Conservation (phyloP, 768 basidiomycete genomes). For the Asterophora parasitica region DNA sequence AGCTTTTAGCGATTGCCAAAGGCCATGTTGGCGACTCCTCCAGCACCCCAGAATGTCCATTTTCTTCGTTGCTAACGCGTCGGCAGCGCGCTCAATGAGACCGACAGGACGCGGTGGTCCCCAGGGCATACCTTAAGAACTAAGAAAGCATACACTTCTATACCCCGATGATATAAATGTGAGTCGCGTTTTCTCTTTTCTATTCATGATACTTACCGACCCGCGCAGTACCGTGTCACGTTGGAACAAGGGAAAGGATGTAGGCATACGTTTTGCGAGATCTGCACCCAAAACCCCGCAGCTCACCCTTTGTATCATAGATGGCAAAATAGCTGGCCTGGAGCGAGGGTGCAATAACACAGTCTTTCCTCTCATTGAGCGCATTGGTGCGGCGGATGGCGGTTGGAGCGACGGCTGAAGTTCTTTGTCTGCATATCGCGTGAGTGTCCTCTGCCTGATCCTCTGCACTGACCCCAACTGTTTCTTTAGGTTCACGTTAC, state of each 20-base stretch:
- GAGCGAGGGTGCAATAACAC: conserved; percentile 38
- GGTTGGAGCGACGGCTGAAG: conserved; percentile 41
- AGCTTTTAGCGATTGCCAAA: conserved; percentile 10
- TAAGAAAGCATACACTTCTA: conserved; percentile 26
- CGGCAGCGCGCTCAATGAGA: not conserved
- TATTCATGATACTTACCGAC: not conserved
- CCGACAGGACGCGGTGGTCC: conserved; percentile 18
- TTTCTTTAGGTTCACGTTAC: conserved; percentile 25
- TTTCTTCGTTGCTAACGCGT: not conserved
- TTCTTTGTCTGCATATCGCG: conserved; percentile 42
- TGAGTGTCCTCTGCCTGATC: conserved; percentile 20
- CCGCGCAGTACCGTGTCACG: conserved; percentile 31
- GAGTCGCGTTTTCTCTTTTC: conserved; percentile 12
- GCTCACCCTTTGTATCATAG: conserved; percentile 20
- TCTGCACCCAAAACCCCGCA: not conserved
- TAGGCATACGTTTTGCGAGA: conserved; percentile 22
- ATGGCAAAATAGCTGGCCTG: conserved; percentile 39
- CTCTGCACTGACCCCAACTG: not conserved
- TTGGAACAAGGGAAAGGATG: conserved; percentile 34
- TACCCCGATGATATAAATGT: conserved; percentile 33
- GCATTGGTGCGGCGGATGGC: conserved; percentile 30
- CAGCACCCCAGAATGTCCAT: conserved; percentile 8
- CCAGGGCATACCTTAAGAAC: conserved; percentile 31
- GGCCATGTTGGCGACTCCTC: conserved; percentile 8
- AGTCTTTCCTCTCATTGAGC: conserved; percentile 28